Conservation (phyloP, 768 basidiomycete genomes). For the Rhodotorula kratochvilovae region DNA sequence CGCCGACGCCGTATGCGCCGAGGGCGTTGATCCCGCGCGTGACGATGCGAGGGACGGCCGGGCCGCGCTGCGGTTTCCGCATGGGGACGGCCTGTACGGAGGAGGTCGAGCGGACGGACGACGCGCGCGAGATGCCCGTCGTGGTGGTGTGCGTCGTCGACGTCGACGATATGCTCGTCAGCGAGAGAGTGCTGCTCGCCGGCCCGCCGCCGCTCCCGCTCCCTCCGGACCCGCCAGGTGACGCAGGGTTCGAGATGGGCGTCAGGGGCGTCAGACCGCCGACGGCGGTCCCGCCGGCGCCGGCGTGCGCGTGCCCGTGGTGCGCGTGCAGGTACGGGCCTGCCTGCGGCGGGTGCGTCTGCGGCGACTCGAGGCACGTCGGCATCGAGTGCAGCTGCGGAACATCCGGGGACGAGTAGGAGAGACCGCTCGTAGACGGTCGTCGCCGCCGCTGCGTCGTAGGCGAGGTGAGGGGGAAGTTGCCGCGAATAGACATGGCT, state of each 20-base stretch:
- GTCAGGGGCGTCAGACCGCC: conserved; percentile 2
- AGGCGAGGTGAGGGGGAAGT: background rate
- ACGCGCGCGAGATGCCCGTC: conserved; percentile 24
- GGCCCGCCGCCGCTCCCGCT: background rate
- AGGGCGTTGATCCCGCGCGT: conserved; percentile 29
- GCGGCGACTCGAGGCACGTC: background rate
- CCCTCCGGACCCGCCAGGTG: background rate
- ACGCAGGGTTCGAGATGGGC: background rate
- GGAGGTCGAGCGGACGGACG: conserved; percentile 22
- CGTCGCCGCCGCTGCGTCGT: background rate
- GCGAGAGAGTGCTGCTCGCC: background rate
- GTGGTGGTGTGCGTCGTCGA: conserved; percentile 7
- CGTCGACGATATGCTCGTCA: background rate
- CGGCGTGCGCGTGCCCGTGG: background rate
- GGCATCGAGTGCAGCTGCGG: conserved; percentile 8
- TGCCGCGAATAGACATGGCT: conserved; percentile 11
- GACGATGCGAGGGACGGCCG: conserved; percentile 15
- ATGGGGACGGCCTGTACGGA: conserved; percentile 39
- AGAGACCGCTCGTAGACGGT: background rate
- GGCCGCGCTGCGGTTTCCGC: conserved; percentile 28
- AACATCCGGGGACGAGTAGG: conserved; percentile 5
- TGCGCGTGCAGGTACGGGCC: background rate
- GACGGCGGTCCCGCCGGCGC: background rate
- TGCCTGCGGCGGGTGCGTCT: conserved; percentile 2
- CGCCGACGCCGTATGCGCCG: conserved; percentile 20